Evolutionary conservation across 345 rosid genomes (phyloP), one percentile per base, ranked within the genome.

Genomic region (Salix dunnii): DNA sequence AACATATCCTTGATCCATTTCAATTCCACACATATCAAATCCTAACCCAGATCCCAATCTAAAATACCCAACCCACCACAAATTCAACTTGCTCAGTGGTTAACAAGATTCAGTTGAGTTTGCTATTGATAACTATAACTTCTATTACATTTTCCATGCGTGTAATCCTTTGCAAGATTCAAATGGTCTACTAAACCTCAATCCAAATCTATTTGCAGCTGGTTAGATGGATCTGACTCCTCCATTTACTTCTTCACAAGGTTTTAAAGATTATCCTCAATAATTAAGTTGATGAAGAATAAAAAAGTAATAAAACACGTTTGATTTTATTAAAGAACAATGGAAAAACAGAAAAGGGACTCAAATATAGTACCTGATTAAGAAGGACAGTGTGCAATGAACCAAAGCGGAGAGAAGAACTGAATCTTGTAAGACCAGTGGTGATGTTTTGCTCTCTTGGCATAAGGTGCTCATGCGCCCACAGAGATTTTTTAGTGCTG

Each of bases 351-450:
- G 27, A 27, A 65, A 51, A 58, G 72, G n/a, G 58, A 63, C 21
- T 25, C 30, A 17, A 21, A 64, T 73, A 68, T 68, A 40, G 48
- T 84, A 94, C 98, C 95, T 86, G 87, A 76, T 87, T 85, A 70
- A 89, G 86, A 21, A 90, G 60, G 46, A 94, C 76, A 58, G 86
- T 77, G 67, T 85, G 86, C 77, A 72, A 49, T 67, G 90, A 84
- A 73, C 88, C 82, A 75, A 68, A 79, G 72, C 68, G 77, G 76
- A 78, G 35, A 75, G 87, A 78, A 81, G 89, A 84, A 71, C 77
- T 68, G 66, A 76, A 82, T 78, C 78, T 85, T 75, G 84, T n/a
- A 77, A 74, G 36, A 72, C 75, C 68, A 17, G 82, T 35, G 36
- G 40, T 7, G 63, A 70, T 64, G 25, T 70, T 48, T 76, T 76